Evolutionary conservation across 257 asterid species (phyloP).

Genomic region (Cynanchum wilfordii): DNA sequence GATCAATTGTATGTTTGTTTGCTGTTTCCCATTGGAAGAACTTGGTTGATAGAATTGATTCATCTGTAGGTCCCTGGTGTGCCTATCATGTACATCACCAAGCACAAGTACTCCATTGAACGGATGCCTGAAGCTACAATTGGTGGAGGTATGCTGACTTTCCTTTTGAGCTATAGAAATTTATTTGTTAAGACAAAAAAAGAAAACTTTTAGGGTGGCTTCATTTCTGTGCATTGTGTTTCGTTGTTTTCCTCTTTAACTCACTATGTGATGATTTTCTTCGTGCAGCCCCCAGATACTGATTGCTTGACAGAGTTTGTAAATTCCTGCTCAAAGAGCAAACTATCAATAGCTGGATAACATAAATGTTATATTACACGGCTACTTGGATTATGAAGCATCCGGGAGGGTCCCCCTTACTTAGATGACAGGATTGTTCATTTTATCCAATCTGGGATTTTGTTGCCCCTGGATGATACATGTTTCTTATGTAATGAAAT

Average conservation of each 20-base stretch:
- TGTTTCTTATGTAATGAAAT: neutral
- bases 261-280: conserved; percentile 6
- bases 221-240: neutral
- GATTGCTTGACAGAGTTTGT: conserved; percentile 5
- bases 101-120: conserved; percentile 75
- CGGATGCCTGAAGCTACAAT: conserved; percentile 93
- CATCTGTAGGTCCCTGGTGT: conserved; percentile 79
- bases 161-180: neutral
- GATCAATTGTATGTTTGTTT: neutral
- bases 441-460: neutral
- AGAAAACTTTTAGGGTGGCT: neutral
- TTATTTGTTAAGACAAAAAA: neutral
- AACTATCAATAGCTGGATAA: neutral
- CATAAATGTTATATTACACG: neutral
- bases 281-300: conserved; percentile 77
- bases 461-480: neutral
- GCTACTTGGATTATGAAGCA: neutral
- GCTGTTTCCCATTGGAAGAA: conserved; percentile 1
- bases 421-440: neutral
- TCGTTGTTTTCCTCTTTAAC: neutral
- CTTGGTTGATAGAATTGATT: conserved; percentile 11
- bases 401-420: neutral
- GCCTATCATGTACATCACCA: conserved; percentile 88
- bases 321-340: neutral
- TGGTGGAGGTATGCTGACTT: conserved; percentile 65